Evolutionary conservation across 768 basidiomycete genomes (phyloP), one percentile per base, ranked within the genome.

Genomic region (Sporobolomyces roseus): DNA sequence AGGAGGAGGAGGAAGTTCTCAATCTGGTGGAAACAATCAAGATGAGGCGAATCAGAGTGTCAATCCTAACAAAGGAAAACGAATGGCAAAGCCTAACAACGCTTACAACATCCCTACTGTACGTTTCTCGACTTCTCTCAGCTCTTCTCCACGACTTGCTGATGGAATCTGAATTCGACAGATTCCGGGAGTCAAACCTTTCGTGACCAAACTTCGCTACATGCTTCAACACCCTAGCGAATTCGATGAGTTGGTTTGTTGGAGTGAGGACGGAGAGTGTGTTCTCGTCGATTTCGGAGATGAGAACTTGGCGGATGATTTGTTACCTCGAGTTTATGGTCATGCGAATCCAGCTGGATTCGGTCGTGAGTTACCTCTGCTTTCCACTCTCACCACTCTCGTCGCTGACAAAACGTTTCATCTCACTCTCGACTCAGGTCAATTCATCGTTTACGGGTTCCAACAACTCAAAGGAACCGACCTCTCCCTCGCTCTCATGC

Each of bases 101-200:
- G 6, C 61, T 25, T 68, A 46, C 50, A 1, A 30, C 4, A 63
- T 63, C 32, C 41, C 56, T 1, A 0, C 48, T 21, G 61, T 60
- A 32, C 27, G 61, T 17, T 9, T 17, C 56, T 52, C 4, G 7
- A 36, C 6, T 41, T 35, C 32, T 10, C 49, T 29, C n/a, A n/a
- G n/a, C 27, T 25, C 25, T 50, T 29, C 49, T 50, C 25, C 27
- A 27, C 38, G 38, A 41, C 38, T 29, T 17, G 27, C 25, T 10
- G 7, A 25, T 10, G 14, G 14, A 17, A 9, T 41, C 38, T 17
- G 9, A 9, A 17, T 41, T 46, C 6, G 23, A 23, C 49, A 68
- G 67, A 30, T 63, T 36, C 0, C 32, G 14, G 62, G 67, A 19
- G 23, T 63, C 27, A 69, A 60, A 50, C 67, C 67, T 19, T 69